phyloP scores from a whole-genome alignment of 495 filamentous ascomycete genomes.

The Aspergillus ellipticus region DNA sequence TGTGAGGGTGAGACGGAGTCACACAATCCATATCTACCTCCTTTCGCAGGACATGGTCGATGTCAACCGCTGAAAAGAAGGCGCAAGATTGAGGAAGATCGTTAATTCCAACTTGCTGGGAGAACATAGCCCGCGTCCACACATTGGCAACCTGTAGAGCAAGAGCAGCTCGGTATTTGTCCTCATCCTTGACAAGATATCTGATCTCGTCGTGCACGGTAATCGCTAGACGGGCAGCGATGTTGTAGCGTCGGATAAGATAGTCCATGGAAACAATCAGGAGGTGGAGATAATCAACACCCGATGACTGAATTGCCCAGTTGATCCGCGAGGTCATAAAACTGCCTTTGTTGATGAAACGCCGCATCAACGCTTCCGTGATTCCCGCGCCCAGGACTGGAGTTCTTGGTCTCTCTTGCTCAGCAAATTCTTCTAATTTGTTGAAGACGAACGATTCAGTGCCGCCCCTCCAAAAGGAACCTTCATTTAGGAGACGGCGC shows the following conservation, averaged over 20 bases:
- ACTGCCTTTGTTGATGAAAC: slow-evolving; percentile 81
- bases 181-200: slow-evolving; percentile 80
- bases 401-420: slow-evolving; percentile 86
- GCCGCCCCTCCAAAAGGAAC: slow-evolving; percentile 90
- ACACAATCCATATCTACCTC: slow-evolving; percentile 97
- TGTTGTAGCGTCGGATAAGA: slow-evolving; percentile 78
- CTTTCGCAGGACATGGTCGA: slow-evolving; percentile 90
- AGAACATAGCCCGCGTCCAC: slow-evolving; percentile 96
- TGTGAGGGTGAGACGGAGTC: slow-evolving; percentile 76
- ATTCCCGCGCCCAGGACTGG: slow-evolving; percentile 95
- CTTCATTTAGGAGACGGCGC: slow-evolving; percentile 63
- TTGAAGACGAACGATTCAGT: slow-evolving; percentile 99
- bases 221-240: slow-evolving; percentile 79
- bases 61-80: slow-evolving; percentile 92
- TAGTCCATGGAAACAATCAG: slow-evolving; percentile 94
- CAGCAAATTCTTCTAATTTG: slow-evolving; percentile 92
- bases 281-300: slow-evolving; percentile 96
- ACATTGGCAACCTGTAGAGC: slow-evolving; percentile 91
- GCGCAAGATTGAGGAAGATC: slow-evolving; percentile 92
- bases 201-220: slow-evolving; percentile 98
- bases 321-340: slow-evolving; percentile 98
- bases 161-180: slow-evolving; percentile 85
- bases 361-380: slow-evolving; percentile 86
- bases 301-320: slow-evolving; percentile 97
- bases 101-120: slow-evolving; percentile 91